Evolutionary conservation across 257 asterid species (phyloP), one percentile per base, ranked within the genome.

Genomic region (Mitragyna speciosa): DNA sequence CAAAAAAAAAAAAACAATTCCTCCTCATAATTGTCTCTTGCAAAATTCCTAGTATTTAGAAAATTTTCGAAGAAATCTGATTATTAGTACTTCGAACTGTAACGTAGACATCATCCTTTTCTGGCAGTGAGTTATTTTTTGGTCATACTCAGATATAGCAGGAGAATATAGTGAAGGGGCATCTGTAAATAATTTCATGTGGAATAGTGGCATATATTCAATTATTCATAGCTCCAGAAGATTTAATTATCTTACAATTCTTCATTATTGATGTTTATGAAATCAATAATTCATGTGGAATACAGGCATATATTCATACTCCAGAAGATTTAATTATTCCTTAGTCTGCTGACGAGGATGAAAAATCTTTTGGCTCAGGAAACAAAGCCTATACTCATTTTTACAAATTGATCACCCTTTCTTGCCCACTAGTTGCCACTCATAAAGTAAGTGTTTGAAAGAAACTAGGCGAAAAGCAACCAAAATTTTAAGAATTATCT

Each of bases 301-400:
- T 83, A 79, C 76, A 47, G 85, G 93, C 74, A 90, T 87, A 89
- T 82, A 86, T 86, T 83, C 95, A 83, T 81, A 73, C 72, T 87
- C 78, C 52, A 80, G 69, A 79, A 71, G 81, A 80, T 47, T 67
- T 79, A 20, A 75, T 83, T 82, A 81, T 82, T 85, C 86, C 78
- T 81, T 54, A 5, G 16, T 70, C 31, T 66, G 41, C 48, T 76
- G 68, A 49, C 24, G 78, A 66, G 78, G 77, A 78, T 76, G 66
- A 72, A 47, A 73, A 78, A 63, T 17, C 11, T 20, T n/a, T 73
- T 26, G 52, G 39, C 22, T 63, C 17, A 61, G 24, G 30, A 59
- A 28, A 31, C 71, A 19, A 75, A 72, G 41, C 47, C 14, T 78
- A 45, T 43, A 30, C 20, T 43, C 58, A 67, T 24, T 4, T 45